Base-by-base conservation (phyloP, 768 basidiomycete species). In the Crepidotus variabilis region DNA sequence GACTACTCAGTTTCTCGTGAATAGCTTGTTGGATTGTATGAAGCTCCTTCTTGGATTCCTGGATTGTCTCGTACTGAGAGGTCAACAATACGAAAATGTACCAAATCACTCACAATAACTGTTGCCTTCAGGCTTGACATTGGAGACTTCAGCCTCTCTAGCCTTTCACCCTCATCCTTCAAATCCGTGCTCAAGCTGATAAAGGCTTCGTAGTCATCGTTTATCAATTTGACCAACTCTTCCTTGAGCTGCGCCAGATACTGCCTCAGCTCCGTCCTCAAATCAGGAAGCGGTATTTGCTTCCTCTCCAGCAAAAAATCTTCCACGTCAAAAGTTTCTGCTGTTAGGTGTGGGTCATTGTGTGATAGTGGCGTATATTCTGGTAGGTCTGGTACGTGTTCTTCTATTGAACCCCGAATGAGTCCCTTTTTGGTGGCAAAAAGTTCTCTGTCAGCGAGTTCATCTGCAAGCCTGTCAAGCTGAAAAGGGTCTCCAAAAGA, bases 201-300 rank as follows among this genome's bases (percentile, higher is more conserved):
- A 68, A 98, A 99, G 13, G 94, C 94, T 69, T 94, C 94, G 66
- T 98, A 99, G 72, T 98, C 97, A 63, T 94, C 89, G 71, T 99
- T 98, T 69, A 98, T 97, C 65, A 98, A 84, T 65, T 86, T 86
- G 28, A 98, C 94, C 34, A 99, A 81, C 68, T 97, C 96, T 68
- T 95, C 92, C 70, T 96, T 94, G 60, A 99, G 73, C 9, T 79
- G 75, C 0, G 84, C 82, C 57, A 93, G 77, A 69, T 98, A 98
- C 52, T 92, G 86, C 32, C 94, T 82, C 20, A 99, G 77, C 68
- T 99, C 95, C 2, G 83, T 72, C 52, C 94, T 87, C 32, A 98
- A 77, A 69, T 98, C 96, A 28, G 89, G 86, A 18, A 97, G 79
- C 9, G 93, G 91, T 0, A 88, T 89, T 62, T 92, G 86, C 24